Evolutionary conservation across 768 basidiomycete genomes (phyloP).

Genomic region (Trametopsis cervina): DNA sequence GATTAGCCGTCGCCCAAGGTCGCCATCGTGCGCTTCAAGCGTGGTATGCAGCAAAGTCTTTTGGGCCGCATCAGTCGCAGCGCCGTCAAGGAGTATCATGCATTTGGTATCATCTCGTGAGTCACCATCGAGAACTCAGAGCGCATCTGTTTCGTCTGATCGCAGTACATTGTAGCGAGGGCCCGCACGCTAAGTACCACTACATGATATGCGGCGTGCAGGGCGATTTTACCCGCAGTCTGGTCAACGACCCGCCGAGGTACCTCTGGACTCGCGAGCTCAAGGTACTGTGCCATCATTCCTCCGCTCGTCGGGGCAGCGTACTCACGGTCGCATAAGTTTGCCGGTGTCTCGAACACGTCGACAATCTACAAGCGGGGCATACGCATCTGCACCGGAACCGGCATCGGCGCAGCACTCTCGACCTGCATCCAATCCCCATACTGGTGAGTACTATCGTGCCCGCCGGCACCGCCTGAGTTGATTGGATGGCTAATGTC

Average conservation of each 20-base stretch:
- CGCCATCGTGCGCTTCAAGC: conserved; percentile 69
- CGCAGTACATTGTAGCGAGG: conserved; percentile 41
- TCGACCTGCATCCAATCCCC: conserved; percentile 75
- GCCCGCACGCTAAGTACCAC: conserved; percentile 65
- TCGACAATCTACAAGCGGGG: conserved; percentile 75
- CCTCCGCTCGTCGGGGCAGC: background rate
- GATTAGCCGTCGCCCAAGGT: conserved; percentile 71
- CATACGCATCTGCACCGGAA: conserved; percentile 77
- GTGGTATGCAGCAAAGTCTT: conserved; percentile 82
- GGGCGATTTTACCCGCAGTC: conserved; percentile 65
- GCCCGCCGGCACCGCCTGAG: background rate
- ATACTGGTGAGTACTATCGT: conserved; percentile 42
- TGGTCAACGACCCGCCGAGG: conserved; percentile 63
- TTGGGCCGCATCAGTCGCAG: conserved; percentile 68
- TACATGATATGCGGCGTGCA: conserved; percentile 81
- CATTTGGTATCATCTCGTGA: conserved; percentile 73
- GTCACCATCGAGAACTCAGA: conserved; percentile 20
- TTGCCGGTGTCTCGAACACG: conserved; percentile 76
- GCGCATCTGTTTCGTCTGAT: conserved; percentile 1
- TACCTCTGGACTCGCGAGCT: conserved; percentile 74
- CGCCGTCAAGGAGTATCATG: conserved; percentile 75
- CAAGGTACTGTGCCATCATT: conserved; percentile 40
- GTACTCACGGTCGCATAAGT: conserved; percentile 29
- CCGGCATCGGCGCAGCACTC: conserved; percentile 73
- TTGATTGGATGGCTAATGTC: background rate